These are phyloP conservation scores for Metschnikowia picachoensis DNA, from an alignment of 805 yeast genomes.

Conservation along the genomic window DNA sequence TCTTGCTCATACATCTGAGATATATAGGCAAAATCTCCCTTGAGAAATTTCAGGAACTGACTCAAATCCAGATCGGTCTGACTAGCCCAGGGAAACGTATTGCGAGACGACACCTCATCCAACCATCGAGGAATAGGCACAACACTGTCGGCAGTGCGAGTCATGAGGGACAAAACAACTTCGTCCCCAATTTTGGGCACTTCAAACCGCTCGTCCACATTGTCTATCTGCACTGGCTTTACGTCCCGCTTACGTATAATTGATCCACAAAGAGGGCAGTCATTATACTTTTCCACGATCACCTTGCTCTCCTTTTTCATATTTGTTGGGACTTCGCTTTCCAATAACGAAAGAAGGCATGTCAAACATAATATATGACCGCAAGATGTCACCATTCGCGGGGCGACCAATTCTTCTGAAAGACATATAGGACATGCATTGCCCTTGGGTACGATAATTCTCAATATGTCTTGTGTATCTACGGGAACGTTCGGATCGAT, in stretches of 20 bases:
- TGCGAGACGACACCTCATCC: constrained; percentile 17
- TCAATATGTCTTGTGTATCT: constrained; percentile 53
- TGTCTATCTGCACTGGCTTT: constrained; percentile 57
- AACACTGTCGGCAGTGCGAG: constrained; percentile 36
- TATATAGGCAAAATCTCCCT: constrained; percentile 56
- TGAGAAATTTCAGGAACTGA: constrained; percentile 63
- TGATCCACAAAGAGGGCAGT: constrained; percentile 79
- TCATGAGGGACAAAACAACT: constrained; percentile 62
- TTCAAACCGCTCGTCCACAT: constrained; percentile 51
- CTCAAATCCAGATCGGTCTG: constrained; percentile 24
- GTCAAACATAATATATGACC: constrained; percentile 89
- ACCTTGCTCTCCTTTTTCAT: constrained; percentile 35
- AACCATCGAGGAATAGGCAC: constrained; percentile 47
- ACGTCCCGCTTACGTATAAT: constrained; percentile 49
- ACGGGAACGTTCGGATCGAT: constrained; percentile 76
- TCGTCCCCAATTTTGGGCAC: constrained; percentile 55
- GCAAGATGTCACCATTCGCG: constrained; percentile 85
- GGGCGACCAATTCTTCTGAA: constrained; percentile 79
- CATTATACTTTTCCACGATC: constrained; percentile 48
- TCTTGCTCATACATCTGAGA: constrained; percentile 57
- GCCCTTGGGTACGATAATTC: constrained; percentile 72
- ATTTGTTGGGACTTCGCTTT: constrained; percentile 43
- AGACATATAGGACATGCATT: constrained; percentile 91
- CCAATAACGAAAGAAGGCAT: constrained; percentile 71
- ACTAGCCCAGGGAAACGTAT: constrained; percentile 54